phyloP scores from a whole-genome alignment of 2,329 filamentous ascomycete genomes.

The Beauveria sp. region DNA sequence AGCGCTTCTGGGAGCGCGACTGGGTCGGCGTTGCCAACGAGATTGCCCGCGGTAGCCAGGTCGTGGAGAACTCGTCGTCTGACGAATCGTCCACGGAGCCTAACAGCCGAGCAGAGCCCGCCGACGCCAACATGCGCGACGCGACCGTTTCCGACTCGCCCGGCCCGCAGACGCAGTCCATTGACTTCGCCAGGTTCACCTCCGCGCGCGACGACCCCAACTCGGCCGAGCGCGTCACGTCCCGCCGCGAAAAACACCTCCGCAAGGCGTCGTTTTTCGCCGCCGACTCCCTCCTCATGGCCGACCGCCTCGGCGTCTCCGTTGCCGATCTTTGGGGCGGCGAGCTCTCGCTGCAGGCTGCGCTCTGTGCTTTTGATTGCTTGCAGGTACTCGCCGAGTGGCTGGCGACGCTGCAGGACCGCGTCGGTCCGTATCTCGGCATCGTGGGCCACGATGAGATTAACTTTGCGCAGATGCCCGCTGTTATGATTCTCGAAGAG shows the following conservation, averaged over 20 bases:
- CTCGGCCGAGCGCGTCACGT: slow-evolving; percentile 14
- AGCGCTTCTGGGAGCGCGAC: slow-evolving; percentile 89
- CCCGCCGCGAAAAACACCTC: slow-evolving; percentile 76
- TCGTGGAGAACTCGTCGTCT: slow-evolving; percentile 66
- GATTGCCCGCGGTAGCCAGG: slow-evolving; percentile 67
- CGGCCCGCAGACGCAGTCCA: slow-evolving; percentile 40
- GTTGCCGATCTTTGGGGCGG: slow-evolving; percentile 77
- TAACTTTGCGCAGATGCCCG: slow-evolving; percentile 72
- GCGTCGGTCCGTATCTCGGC: slow-evolving; percentile 82
- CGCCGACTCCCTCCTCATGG: slow-evolving; percentile 82
- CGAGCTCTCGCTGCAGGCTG: slow-evolving; percentile 82
- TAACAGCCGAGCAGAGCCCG: slow-evolving; percentile 26
- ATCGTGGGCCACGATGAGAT: slow-evolving; percentile 77
- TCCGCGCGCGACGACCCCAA: background rate
- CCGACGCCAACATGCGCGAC: slow-evolving; percentile 37
- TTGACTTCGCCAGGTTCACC: slow-evolving; percentile 35
- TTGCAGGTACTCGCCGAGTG: slow-evolving; percentile 91
- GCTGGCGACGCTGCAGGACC: slow-evolving; percentile 86
- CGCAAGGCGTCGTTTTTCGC: slow-evolving; percentile 95
- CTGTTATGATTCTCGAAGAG: slow-evolving; percentile 83
- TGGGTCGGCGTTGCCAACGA: slow-evolving; percentile 90
- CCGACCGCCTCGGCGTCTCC: slow-evolving; percentile 75
- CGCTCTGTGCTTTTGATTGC: slow-evolving; percentile 89
- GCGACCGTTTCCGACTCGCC: slow-evolving; percentile 45
- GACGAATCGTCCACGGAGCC: slow-evolving; percentile 36